Evolutionary conservation across 106 monocot genomes (phyloP), one percentile per base, ranked within the genome.

Genomic region (Allium cepa): DNA sequence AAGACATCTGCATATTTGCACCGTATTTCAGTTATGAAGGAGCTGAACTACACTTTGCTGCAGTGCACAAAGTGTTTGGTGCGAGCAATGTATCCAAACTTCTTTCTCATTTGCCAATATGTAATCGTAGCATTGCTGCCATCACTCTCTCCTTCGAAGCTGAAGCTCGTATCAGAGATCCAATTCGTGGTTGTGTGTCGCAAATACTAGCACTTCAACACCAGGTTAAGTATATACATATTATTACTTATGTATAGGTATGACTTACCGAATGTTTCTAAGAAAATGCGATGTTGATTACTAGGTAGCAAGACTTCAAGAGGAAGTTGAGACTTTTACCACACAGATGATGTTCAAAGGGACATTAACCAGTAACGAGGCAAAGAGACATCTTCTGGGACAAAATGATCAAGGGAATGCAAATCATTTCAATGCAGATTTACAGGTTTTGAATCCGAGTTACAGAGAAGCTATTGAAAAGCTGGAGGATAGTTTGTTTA

Each of bases 11-110:
- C 46, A 73, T 73, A 55, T 73, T 73, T 15, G 64, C 73, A 12
- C 64, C 64, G 7, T 64, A 73, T 53, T 73, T 73, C 56, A 65
- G 57, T 45, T 73, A 73, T 48, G 64, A 73, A 9, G 56, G 65
- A 10, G 73, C 73, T 17, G 73, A 64, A 56, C 56, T 50, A 9
- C 64, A 73, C n/a, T 73, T 73, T 53, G 53, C 73, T 0, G 73
- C 73, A 11, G 64, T 73, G 46, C 73, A 73, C 55, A 73, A 65
- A 57, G 65, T 73, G 45, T 73, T 73, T 14, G 73, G 73, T 46
- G 73, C 73, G 1, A 73, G 73, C 63, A 73, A 73, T 22, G 73
- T 73, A 26, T 73, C 73, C 47, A 73, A 73, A 36, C 73, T 73
- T 11, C 64, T 73, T 7, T 16, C 64, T 8, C 64, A 73, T 17